phyloP scores from a whole-genome alignment of 2,329 filamentous ascomycete species.

The Fusarium tjaetaba region DNA sequence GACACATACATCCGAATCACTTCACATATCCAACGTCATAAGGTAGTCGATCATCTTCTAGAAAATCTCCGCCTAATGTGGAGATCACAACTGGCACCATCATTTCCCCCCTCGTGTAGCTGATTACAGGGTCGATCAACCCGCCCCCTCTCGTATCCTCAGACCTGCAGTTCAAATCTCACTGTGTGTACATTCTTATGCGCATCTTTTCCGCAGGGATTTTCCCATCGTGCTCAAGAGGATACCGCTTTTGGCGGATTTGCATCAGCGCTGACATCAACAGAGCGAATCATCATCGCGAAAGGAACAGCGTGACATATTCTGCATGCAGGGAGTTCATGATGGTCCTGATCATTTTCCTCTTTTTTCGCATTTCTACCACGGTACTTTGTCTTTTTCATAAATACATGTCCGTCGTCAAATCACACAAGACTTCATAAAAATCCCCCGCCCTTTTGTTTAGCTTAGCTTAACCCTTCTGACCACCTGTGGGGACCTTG shows the following conservation, averaged over 20 bases:
- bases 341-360: constrained; percentile 7
- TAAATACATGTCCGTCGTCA: constrained; percentile 36
- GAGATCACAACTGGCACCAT: background rate
- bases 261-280: constrained; percentile 21
- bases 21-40: constrained; percentile 8
- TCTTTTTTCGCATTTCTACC: constrained; percentile 16
- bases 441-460: background rate
- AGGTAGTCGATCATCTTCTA: constrained; percentile 4
- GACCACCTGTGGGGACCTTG: constrained; percentile 65
- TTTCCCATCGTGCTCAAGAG: background rate
- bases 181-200: background rate
- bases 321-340: background rate
- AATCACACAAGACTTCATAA: constrained; percentile 22
- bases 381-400: constrained; percentile 17
- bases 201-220: constrained; percentile 1
- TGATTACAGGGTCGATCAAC: background rate
- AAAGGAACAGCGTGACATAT: background rate
- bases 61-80: background rate
- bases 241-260: background rate
- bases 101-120: constrained; percentile 18
- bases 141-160: constrained; percentile 12
- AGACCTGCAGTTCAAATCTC: constrained; percentile 6
- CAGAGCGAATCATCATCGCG: background rate
- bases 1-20: background rate
- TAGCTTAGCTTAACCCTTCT: constrained; percentile 43